These are phyloP conservation scores for Talaromyces proteolyticus DNA, from an alignment of 495 filamentous ascomycete species.

Conservation along the genomic window DNA sequence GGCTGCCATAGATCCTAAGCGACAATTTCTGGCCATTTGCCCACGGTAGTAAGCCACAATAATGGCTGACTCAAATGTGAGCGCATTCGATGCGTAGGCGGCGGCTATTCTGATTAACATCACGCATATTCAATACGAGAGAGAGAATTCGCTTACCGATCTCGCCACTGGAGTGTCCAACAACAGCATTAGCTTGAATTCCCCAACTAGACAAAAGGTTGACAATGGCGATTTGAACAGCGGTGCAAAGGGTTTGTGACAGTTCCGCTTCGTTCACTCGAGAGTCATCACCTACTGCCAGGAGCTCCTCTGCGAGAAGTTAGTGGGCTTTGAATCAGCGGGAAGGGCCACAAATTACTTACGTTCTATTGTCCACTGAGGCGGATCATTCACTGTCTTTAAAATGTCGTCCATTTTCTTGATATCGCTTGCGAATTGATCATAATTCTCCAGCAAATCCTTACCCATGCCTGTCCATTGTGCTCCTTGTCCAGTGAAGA, in stretches of 20 bases:
- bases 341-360: neutral
- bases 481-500: conserved; percentile 12
- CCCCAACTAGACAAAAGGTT: conserved; percentile 12
- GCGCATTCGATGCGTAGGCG: conserved; percentile 4
- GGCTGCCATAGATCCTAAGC: conserved; percentile 28
- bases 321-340: neutral
- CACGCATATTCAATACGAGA: neutral
- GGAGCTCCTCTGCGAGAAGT: neutral
- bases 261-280: conserved; percentile 11
- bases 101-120: conserved; percentile 4
- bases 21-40: neutral
- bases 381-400: neutral
- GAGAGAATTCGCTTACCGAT: conserved; percentile 4
- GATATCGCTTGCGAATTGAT: neutral
- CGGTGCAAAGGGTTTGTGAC: conserved; percentile 19
- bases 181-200: conserved; percentile 11
- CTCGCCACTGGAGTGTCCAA: conserved; percentile 19
- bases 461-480: conserved; percentile 24
- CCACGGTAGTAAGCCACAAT: conserved; percentile 16
- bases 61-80: conserved; percentile 9
- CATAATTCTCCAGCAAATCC: conserved; percentile 9
- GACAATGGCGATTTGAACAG: conserved; percentile 22
- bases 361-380: neutral
- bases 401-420: neutral
- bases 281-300: neutral